Percentiles rank a stretch among this genome's conserved stretches.
These are phyloP conservation scores for Pyrus betulifolia DNA, from an alignment of 306 rosid species.

Conservation along the genomic window DNA sequence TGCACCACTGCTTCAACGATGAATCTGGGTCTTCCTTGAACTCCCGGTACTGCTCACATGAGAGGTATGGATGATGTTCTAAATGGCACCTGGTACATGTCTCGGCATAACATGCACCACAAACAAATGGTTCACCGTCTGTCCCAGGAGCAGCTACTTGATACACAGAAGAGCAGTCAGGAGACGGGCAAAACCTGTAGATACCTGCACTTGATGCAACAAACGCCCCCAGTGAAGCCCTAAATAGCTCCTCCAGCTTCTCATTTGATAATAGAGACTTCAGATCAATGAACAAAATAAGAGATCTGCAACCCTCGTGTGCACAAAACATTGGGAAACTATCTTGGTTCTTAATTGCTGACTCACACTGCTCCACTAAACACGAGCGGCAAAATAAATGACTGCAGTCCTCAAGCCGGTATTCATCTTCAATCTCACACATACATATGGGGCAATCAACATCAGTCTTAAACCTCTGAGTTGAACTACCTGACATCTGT, in stretches of 20 bases:
- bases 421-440: slow-evolving; percentile 78
- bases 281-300: slow-evolving; percentile 50
- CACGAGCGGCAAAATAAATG: slow-evolving; percentile 64
- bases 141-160: slow-evolving; percentile 43
- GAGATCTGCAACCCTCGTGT: slow-evolving; percentile 40
- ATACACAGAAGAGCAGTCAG: slow-evolving; percentile 84
- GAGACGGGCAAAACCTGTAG: slow-evolving; percentile 82
- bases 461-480: slow-evolving; percentile 27
- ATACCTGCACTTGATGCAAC: slow-evolving; percentile 50
- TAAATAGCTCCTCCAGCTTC: slow-evolving; percentile 80
- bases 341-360: slow-evolving; percentile 66
- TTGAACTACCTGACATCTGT: slow-evolving; percentile 23
- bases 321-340: slow-evolving; percentile 70
- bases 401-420: slow-evolving; percentile 64
- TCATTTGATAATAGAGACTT: slow-evolving; percentile 44
- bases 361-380: slow-evolving; percentile 78
- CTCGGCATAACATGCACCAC: slow-evolving; percentile 83
- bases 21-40: slow-evolving; percentile 81
- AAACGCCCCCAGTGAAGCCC: slow-evolving; percentile 78
- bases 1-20: slow-evolving; percentile 78
- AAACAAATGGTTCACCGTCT: slow-evolving; percentile 53
- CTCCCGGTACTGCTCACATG: slow-evolving; percentile 66
- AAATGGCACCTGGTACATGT: slow-evolving; percentile 81
- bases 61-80: slow-evolving; percentile 73
- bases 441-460: slow-evolving; percentile 73